Base-by-base conservation (phyloP, 78 protist species). In the Speleostelium caveatum region DNA sequence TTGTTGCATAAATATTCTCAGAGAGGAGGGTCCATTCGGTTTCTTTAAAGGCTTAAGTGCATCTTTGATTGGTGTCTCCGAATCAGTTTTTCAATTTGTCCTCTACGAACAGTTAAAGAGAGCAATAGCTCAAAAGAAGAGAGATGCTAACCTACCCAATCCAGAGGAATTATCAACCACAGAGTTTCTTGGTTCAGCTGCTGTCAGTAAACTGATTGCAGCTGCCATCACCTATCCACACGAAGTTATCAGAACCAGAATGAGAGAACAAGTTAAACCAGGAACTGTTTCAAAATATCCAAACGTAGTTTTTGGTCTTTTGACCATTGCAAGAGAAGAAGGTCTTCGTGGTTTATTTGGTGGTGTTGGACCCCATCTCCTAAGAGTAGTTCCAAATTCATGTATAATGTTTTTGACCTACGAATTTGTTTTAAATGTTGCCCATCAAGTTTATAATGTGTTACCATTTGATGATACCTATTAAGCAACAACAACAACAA, bases 371-470 rank as follows among this genome's bases (percentile, higher is more conserved):
- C 92, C 86, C 24, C 96, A 94, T 17, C 36, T 94, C 0, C 36
- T 71, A 14, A 42, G 96, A 55, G 93, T 87, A 4, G 96, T 94
- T 33, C 96, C 96, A 35, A 94, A 94, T 73, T 71, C 94, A 24
- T 87, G 94, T 30, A 94, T 94, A n/a, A 94, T 94, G 96, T 94
- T 94, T 59, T 55, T 91, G 42, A 91, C 94, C 33, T 91, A 91
- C 51, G 94, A 91, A 71, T 68, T 86, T 28, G 93, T 86, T 59
- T 35, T 83, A 0, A 78, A 83, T 69, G 7, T 83, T 12, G 73
- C 72, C 1, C 41, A 62, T 62, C n/a, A n/a, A n/a, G n/a, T n/a
- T n/a, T n/a, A n/a, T n/a, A 32, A 39, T 14, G 36, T 51, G 3
- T 74, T 53, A 53, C 16, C 16, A 74, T 3, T 62, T 16, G 39